Evolutionary conservation across 2,329 filamentous ascomycete species (phyloP).

Genomic region (Mollisiaceae sp.): DNA sequence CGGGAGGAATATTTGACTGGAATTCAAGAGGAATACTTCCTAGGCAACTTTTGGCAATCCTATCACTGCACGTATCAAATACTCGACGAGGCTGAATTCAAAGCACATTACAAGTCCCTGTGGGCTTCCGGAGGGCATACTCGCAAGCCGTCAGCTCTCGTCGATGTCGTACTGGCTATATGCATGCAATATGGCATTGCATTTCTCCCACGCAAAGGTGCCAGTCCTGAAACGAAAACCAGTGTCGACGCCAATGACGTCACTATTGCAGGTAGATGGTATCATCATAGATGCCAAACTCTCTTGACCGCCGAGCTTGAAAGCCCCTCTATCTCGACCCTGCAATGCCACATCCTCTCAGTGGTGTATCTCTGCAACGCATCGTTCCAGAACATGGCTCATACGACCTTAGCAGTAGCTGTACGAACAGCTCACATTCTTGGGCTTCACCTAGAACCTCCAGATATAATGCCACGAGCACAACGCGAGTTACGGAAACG

Average conservation of each 20-base stretch:
- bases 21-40: slow-evolving; percentile 53
- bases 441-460: slow-evolving; percentile 49
- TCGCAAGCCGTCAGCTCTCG: slow-evolving; percentile 53
- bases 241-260: slow-evolving; percentile 39
- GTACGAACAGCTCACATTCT: slow-evolving; percentile 47
- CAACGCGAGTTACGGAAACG: slow-evolving; percentile 49
- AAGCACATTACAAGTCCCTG: slow-evolving; percentile 49
- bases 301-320: slow-evolving; percentile 46
- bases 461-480: slow-evolving; percentile 37
- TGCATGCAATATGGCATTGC: slow-evolving; percentile 54
- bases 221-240: slow-evolving; percentile 18
- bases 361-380: slow-evolving; percentile 48
- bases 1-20: slow-evolving; percentile 43
- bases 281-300: slow-evolving; percentile 48
- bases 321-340: slow-evolving; percentile 45
- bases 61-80: slow-evolving; percentile 51
- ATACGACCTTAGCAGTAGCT: slow-evolving; percentile 43
- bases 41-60: slow-evolving; percentile 54
- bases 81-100: slow-evolving; percentile 51
- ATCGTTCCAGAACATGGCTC: slow-evolving; percentile 47
- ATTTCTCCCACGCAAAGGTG: slow-evolving; percentile 26
- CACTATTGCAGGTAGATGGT: slow-evolving; percentile 46
- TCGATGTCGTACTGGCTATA: slow-evolving; percentile 57
- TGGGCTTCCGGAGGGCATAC: slow-evolving; percentile 40
- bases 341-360: slow-evolving; percentile 49